Percentiles rank a stretch among this genome's conserved stretches.
phyloP scores from a whole-genome alignment of 345 rosid genomes.

The Anacardium occidentale region DNA sequence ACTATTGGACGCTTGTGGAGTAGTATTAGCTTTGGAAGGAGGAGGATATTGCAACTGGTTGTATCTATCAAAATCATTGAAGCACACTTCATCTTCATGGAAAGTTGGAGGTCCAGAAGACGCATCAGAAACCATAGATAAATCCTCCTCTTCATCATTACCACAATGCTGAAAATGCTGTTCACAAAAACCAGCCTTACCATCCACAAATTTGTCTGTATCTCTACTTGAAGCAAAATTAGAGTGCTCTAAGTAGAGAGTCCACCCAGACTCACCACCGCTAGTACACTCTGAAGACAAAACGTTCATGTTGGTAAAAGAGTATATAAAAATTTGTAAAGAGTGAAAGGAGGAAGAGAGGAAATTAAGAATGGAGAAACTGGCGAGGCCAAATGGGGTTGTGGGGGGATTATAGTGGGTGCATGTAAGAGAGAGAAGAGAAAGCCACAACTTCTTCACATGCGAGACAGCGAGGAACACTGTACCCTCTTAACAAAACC shows the following conservation, averaged over 20 bases:
- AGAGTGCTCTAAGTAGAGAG: slow-evolving; percentile 83
- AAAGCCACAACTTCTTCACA: slow-evolving; percentile 43
- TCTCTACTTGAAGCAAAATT: slow-evolving; percentile 30
- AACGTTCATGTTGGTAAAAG: slow-evolving; percentile 36
- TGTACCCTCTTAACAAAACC: slow-evolving; percentile 48
- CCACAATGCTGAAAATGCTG: slow-evolving; percentile 6
- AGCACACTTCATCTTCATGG: slow-evolving; percentile 39
- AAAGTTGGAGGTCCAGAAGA: slow-evolving; percentile 94
- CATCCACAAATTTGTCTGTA: slow-evolving; percentile 17
- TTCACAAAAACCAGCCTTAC: slow-evolving; percentile 20
- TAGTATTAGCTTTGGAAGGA: slow-evolving; percentile 18
- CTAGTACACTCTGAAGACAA: slow-evolving; percentile 61
- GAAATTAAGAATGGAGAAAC: slow-evolving; percentile 18
- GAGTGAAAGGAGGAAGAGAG: too few relatives aligned
- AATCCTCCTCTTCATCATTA: slow-evolving; percentile 58
- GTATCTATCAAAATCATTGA: slow-evolving; percentile 20
- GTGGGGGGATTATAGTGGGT: slow-evolving; percentile 21
- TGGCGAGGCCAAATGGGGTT: slow-evolving; percentile 46
- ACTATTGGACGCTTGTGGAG: slow-evolving; percentile 2
- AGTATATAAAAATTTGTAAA: too few relatives aligned
- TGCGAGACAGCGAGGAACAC: slow-evolving; percentile 67
- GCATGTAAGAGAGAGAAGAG: slow-evolving; percentile 16
- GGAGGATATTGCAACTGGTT: slow-evolving; percentile 4
- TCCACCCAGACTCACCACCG: slow-evolving; percentile 99
- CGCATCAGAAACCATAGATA: slow-evolving; percentile 96